Percentiles rank a stretch among this genome's conserved stretches.
Conservation (phyloP, 2,329 filamentous ascomycete genomes). For the Sarocladium brachiariae region DNA sequence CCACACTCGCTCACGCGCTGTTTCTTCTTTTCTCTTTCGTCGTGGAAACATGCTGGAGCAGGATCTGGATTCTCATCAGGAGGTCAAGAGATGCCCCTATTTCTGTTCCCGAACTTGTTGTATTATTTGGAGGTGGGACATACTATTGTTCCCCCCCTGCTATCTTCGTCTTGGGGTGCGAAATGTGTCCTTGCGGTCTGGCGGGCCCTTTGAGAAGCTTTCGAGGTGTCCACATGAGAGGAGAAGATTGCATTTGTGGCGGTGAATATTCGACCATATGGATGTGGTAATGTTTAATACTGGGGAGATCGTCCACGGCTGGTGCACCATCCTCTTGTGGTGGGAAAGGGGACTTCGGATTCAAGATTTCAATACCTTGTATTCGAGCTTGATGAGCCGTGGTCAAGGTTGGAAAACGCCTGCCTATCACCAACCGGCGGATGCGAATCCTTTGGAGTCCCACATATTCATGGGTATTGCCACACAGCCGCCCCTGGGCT, state of each 20-base stretch:
- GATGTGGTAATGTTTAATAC: constrained; percentile 4
- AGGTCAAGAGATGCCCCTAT: not conserved
- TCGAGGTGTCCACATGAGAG: not conserved
- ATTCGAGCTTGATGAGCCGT: not conserved
- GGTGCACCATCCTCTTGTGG: too few species aligned
- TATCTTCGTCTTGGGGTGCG: not conserved
- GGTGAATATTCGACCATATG: not conserved
- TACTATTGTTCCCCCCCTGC: not conserved
- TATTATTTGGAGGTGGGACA: not conserved
- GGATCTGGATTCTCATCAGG: not conserved
- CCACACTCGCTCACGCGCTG: constrained; percentile 5
- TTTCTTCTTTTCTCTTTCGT: not conserved
- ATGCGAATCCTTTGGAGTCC: not conserved
- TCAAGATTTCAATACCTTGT: not conserved
- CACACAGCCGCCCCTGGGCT: not conserved
- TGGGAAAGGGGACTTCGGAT: not conserved
- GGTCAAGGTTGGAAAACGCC: too few species aligned
- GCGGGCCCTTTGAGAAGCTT: too few species aligned
- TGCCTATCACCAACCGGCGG: too few species aligned
- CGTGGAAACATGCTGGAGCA: not conserved
- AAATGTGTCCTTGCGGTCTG: not conserved
- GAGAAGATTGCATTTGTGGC: not conserved
- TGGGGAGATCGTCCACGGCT: too few species aligned
- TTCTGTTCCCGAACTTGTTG: not conserved
- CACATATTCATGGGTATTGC: not conserved